Percentiles rank a stretch among this genome's conserved stretches.
These are phyloP conservation scores for Sporothrix sp. DNA, from an alignment of 2,329 filamentous ascomycete species.

Conservation along the genomic window DNA sequence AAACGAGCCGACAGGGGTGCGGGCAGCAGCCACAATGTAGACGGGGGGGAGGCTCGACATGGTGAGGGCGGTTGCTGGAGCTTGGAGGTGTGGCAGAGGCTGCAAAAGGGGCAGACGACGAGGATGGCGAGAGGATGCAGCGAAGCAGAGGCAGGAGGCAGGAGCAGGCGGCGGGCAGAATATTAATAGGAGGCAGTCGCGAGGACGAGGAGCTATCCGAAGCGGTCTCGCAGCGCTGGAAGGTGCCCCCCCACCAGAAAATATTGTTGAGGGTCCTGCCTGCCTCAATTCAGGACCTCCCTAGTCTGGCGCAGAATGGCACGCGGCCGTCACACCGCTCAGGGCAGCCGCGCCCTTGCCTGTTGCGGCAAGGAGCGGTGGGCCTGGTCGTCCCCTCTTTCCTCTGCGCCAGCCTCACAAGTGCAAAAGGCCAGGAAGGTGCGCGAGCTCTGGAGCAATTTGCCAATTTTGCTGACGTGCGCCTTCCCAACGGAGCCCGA, in stretches of 20 bases:
- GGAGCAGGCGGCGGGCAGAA: background rate
- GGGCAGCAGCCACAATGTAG: constrained; percentile 87
- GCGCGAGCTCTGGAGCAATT: constrained; percentile 2
- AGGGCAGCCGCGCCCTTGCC: constrained; percentile 9
- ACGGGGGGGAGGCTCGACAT: constrained; percentile 80
- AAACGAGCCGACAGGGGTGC: constrained; percentile 90
- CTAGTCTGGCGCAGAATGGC: too few species aligned
- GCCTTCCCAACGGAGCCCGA: constrained; percentile 1
- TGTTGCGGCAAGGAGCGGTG: constrained; percentile 7
- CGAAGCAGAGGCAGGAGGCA: background rate
- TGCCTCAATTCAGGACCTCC: background rate
- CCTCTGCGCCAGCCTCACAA: constrained; percentile 6
- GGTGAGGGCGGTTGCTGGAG: constrained; percentile 24
- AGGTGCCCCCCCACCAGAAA: constrained; percentile 11
- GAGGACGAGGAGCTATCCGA: background rate
- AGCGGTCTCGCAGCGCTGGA: background rate
- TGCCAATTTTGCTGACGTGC: background rate
- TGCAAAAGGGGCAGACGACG: background rate
- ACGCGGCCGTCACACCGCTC: constrained; percentile 10
- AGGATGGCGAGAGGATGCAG: background rate
- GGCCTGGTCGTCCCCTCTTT: too few species aligned
- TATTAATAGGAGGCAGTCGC: constrained; percentile 2
- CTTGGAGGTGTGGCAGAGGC: background rate
- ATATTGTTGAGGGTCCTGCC: constrained; percentile 9
- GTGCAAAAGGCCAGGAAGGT: constrained; percentile 4